Evolutionary conservation across 73 alveolate species (phyloP).

Genomic region (Paramecium sonneborni): DNA sequence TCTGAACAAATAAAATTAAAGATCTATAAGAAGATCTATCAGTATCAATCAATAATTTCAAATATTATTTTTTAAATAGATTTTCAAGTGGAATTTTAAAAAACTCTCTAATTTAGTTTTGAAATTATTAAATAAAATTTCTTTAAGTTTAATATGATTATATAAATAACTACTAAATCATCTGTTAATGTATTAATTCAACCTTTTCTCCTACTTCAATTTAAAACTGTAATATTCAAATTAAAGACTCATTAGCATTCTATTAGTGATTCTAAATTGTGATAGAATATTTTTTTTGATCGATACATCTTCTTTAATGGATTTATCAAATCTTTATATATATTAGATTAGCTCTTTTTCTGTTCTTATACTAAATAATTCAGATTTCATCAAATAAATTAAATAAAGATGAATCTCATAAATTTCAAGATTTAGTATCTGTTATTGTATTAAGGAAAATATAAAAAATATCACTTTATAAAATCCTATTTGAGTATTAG

Average conservation of each 20-base stretch:
- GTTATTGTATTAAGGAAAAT: not conserved
- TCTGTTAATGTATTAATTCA: not conserved
- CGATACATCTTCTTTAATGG: not conserved
- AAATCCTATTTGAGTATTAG: conserved; percentile 27
- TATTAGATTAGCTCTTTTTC: not conserved
- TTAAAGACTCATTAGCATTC: conserved; percentile 26
- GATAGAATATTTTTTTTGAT: not conserved
- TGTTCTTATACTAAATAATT: not conserved
- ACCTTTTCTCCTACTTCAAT: not conserved
- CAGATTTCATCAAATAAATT: conserved; percentile 48
- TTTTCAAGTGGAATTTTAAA: too few relatives aligned
- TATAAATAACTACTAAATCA: not conserved
- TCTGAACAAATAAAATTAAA: conserved; percentile 35
- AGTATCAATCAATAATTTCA: conserved; percentile 66
- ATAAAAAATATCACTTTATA: not conserved
- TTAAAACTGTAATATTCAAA: conserved; percentile 33
- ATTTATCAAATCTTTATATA: not conserved
- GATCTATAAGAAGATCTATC: conserved; percentile 61
- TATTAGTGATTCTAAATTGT: not conserved
- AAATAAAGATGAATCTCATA: conserved; percentile 59
- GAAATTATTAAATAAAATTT: too few relatives aligned
- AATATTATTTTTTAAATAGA: conserved; percentile 52
- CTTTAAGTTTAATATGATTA: not conserved
- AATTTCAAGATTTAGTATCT: conserved; percentile 33
- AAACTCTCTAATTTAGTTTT: too few relatives aligned